Base-by-base conservation (phyloP, 1,284 basidiomycete genomes). In the Irpex sp. region DNA sequence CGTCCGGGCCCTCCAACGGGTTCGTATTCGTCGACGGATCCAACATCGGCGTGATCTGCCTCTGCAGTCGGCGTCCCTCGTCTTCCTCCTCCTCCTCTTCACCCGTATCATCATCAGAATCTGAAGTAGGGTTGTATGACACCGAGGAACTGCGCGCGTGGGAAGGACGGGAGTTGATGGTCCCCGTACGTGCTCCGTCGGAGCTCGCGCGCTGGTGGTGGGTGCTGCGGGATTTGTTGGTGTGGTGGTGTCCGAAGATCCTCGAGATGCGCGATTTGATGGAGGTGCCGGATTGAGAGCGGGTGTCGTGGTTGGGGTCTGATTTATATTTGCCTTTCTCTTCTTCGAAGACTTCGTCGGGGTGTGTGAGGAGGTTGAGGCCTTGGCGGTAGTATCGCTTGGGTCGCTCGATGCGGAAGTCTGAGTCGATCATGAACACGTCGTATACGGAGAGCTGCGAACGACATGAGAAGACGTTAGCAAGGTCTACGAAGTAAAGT, bases 391-490 rank as follows among this genome's bases (percentile, higher is more conserved):
- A 91, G 66, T 90, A 89, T 10, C 90, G 79, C 66, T 79, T 84
- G 3, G 90, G 90, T 12, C 87, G 82, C 67, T 96, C 88, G 57
- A 98, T 94, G 59, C 82, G 81, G 73, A 99, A 99, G 69, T 96
- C 91, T 2, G 85, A 79, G 72, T 99, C 97, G 63, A 99, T 80
- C 45, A 98, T 78, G 76, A 99, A 98, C 19, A 98, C 94, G 65
- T 99, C 97, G 84, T 93, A 94, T 36, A 98, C 78, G 39, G 82
- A 80, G 4, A 88, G 78, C 88, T 94, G 2, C 5, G 19, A 51
- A 39, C 57, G 5, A 16, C 66, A 21, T 51, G 19, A 51, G 18
- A 18, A 0, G 4, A 0, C 2, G 7, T 33, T 33, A 33, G 28
- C 28, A 33, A 33, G 7, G 28, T 7, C 28, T 5, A 33, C 1